A percentile compares a stretch with the other conserved stretches of the same genome.
phyloP scores from a whole-genome alignment of 2,329 filamentous ascomycete genomes.

The Aspergillus pseudoglaucus region DNA sequence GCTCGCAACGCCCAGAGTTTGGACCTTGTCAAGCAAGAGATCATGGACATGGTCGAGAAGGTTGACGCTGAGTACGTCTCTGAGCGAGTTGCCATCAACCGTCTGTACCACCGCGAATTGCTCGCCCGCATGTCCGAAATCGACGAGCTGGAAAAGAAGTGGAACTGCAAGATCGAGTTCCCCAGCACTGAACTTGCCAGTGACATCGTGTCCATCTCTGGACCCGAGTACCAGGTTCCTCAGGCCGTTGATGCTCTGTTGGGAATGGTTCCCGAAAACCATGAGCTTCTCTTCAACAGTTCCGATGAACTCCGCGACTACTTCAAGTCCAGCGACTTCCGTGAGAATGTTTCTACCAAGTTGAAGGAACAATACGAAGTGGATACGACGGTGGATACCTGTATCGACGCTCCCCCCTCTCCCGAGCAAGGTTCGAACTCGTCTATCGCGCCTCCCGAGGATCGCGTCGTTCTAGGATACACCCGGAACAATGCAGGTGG shows the following conservation, averaged over 20 bases:
- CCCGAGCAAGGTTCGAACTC: conserved; percentile 34
- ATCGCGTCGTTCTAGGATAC: conserved; percentile 66
- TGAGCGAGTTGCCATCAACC: conserved; percentile 87
- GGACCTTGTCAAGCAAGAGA: conserved; percentile 96
- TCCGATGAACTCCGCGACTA: conserved; percentile 71
- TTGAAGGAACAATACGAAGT: conserved; percentile 90
- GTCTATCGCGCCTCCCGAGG: conserved; percentile 45
- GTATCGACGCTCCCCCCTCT: conserved; percentile 22
- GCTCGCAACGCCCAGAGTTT: conserved; percentile 95
- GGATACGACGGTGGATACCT: conserved; percentile 64
- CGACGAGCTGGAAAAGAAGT: conserved; percentile 94
- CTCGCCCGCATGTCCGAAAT: conserved; percentile 82
- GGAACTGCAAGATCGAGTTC: conserved; percentile 99
- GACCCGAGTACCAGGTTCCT: conserved; percentile 96
- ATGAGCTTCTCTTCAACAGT: conserved; percentile 79
- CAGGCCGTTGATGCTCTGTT: conserved; percentile 94
- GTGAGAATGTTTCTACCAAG: conserved; percentile 71
- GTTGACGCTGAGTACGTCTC: conserved; percentile 95
- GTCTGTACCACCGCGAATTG: conserved; percentile 89
- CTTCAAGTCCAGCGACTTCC: conserved; percentile 74
- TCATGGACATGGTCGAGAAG: conserved; percentile 98
- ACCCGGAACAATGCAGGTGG: conserved; percentile 96
- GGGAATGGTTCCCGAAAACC: conserved; percentile 95
- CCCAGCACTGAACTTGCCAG: conserved; percentile 96
- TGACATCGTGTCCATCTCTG: conserved; percentile 90